Evolutionary conservation across 257 asterid genomes (phyloP), one percentile per base, ranked within the genome.

Genomic region (Fraxinus excelsior): DNA sequence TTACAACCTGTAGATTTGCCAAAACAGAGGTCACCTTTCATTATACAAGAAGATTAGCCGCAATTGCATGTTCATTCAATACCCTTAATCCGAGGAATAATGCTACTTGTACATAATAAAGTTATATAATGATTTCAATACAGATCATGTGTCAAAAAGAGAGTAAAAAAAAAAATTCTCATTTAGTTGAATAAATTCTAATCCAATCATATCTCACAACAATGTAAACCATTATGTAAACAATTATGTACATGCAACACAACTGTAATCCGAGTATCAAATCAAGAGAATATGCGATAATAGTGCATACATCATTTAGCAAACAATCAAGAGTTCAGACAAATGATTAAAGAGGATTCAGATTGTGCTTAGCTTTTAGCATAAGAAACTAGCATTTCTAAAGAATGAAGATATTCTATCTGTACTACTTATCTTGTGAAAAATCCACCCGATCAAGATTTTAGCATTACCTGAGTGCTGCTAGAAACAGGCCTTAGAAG

Each of bases 401-500:
- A 9, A 7, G 64, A 53, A 53, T 7, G 10, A 19, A 19, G 23
- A 53, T 19, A 53, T 53, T 9, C 67, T 1, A 6, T 8, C 19
- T 7, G 7, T 46, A 18, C 21, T 49, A 16, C 51, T 42, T 42
- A 49, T 14, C 60, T 21, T 42, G 14, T 49, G 60, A 49, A 49
- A 18, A 49, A 49, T 14, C 60, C 60, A 49, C 21, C 13, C 0
- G 67, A 5, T 60, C 29, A 60, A 21, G 31, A 60, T 23, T 76
- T 64, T 60, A 21, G 31, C 67, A 23, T 70, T 78, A 89, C 97
- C 91, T 83, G 87, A 37, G 97, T 94, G 79, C 97, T 82, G 83
- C 94, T 90, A 70, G 97, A 94, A 80, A 92, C 98, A 11, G 97
- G 98, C 34, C 89, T 88, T 72, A 94, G 78, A 77, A 94, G 83